A percentile compares a stretch with the other conserved stretches of the same genome.
Conservation (phyloP, 306 rosid genomes). For the Lotus japonicus region DNA sequence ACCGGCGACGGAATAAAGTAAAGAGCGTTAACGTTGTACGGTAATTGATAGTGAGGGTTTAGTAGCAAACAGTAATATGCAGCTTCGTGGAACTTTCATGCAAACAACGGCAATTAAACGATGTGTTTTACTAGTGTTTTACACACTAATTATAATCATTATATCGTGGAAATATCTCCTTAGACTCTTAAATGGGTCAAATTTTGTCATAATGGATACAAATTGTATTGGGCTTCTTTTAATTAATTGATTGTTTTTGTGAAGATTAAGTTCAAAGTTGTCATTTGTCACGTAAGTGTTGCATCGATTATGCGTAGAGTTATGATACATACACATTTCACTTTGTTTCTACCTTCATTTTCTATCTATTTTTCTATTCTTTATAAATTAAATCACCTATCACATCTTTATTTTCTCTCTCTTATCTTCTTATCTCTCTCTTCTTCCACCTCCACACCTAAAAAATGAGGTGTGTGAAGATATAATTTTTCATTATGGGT, state of each 20-base stretch:
- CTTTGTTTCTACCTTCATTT: no score
- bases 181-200: conserved; percentile 2
- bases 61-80: background rate
- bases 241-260: background rate
- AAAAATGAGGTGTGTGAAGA: no score
- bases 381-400: no score
- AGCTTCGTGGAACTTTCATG: background rate
- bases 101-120: background rate
- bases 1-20: background rate
- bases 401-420: no score
- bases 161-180: background rate
- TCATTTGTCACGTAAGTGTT: conserved; percentile 17
- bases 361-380: no score
- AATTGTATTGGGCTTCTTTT: background rate
- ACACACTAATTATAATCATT: conserved; percentile 4
- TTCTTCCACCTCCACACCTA: no score
- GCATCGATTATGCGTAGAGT: no score
- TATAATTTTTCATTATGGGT: no score
- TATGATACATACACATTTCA: no score
- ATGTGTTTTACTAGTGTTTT: background rate
- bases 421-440: no score
- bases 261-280: background rate
- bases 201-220: conserved; percentile 8
- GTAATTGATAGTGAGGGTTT: background rate
- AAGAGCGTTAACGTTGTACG: background rate